A percentile compares a stretch with the other conserved stretches of the same genome.
phyloP scores from a whole-genome alignment of 192 early-diverging fungal genomes.

The Cetraspora pellucida region DNA sequence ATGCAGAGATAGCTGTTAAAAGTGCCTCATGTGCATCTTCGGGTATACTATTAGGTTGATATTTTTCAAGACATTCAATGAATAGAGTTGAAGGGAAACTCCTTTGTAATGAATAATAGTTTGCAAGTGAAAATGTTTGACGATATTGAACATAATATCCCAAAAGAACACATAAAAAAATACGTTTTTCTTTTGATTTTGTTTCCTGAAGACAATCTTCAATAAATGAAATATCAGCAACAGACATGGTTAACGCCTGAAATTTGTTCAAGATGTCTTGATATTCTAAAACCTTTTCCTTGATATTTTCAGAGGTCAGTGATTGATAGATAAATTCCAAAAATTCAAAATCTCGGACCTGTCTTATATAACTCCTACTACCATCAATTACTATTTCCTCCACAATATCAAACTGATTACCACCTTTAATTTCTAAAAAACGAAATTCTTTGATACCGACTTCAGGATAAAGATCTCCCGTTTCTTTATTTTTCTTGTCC shows the following conservation, averaged over 20 bases:
- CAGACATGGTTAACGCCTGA: neutral
- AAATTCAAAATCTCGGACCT: neutral
- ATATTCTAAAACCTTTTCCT: neutral
- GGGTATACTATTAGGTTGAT: neutral
- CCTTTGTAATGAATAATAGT: neutral
- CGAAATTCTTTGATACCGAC: neutral
- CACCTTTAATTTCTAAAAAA: neutral
- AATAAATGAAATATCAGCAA: neutral
- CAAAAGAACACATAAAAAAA: constrained; percentile 3
- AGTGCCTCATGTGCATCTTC: neutral
- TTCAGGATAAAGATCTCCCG: neutral
- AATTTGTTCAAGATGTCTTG: neutral
- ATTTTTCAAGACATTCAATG: neutral
- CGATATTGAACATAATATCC: neutral
- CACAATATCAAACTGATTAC: neutral
- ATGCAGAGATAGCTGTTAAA: neutral
- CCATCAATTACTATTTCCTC: neutral
- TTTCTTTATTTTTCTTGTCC: neutral
- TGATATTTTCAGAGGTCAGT: neutral
- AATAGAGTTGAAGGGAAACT: neutral
- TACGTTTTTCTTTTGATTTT: neutral
- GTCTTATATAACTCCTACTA: neutral
- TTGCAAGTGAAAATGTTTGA: neutral
- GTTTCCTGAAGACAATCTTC: no score
- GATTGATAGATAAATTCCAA: neutral